Evolutionary conservation across 768 basidiomycete genomes (phyloP).

Genomic region (Boletus coccyginus): DNA sequence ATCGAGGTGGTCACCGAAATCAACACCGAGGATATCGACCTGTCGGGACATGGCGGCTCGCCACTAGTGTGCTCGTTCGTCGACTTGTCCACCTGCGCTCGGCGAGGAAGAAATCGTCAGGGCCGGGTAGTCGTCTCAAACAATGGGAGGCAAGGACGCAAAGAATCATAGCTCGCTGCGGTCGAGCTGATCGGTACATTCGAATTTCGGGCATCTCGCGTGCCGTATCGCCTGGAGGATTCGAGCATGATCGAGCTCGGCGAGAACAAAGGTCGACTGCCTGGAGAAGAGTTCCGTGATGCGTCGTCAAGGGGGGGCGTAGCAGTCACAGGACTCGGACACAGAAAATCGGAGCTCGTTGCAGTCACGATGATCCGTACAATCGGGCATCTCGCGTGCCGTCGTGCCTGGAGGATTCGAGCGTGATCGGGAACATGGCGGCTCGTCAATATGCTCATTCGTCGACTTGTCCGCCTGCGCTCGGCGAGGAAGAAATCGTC

Average conservation of each 20-base stretch:
- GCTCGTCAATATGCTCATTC: background rate
- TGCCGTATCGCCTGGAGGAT: background rate
- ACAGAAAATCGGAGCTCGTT: no score
- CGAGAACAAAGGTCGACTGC: background rate
- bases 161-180: background rate
- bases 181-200: background rate
- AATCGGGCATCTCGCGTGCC: no score
- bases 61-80: background rate
- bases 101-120: background rate
- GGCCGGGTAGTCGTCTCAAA: background rate
- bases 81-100: background rate
- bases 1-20: background rate
- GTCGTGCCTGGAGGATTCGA: no score
- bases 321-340: no score
- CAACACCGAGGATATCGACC: background rate
- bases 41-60: background rate
- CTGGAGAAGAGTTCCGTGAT: background rate
- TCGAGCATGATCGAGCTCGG: background rate
- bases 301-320: no score
- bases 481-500: background rate
- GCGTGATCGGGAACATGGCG: no score
- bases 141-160: no score
- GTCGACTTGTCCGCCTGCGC: background rate
- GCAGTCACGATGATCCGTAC: no score
- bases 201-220: constrained; percentile 4